These are phyloP conservation scores for Oryza rufipogon DNA, from an alignment of 176 grass and related monocot species.

Conservation along the genomic window DNA sequence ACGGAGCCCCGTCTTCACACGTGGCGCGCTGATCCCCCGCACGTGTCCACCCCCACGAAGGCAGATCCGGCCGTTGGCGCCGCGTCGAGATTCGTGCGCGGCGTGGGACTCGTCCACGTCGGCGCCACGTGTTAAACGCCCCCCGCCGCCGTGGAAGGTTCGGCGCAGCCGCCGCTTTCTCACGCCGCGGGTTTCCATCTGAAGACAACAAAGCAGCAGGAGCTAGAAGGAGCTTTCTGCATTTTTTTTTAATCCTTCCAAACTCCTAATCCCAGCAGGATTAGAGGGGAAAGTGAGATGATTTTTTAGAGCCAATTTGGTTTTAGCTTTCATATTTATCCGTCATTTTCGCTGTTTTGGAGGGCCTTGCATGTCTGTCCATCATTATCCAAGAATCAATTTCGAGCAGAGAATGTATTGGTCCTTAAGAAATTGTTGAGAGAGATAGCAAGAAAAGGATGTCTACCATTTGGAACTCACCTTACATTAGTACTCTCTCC, in stretches of 20 bases:
- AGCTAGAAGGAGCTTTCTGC: not conserved
- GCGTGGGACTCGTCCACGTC: not conserved
- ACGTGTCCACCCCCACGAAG: slow-evolving; percentile 13
- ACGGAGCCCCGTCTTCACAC: not conserved
- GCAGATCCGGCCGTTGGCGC: not conserved
- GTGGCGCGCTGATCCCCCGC: slow-evolving; percentile 38
- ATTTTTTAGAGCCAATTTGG: not conserved
- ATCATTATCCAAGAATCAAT: slow-evolving; percentile 17
- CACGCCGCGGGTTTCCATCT: not conserved
- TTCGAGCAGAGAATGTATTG: not conserved
- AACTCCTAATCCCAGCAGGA: not conserved
- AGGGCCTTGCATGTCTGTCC: not conserved
- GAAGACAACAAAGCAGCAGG: not conserved
- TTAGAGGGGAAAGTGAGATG: not conserved
- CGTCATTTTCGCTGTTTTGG: slow-evolving; percentile 30
- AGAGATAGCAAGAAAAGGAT: slow-evolving; percentile 16
- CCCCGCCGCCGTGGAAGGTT: not conserved
- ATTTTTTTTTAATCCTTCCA: not conserved
- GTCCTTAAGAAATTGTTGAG: slow-evolving; percentile 10
- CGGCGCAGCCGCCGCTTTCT: slow-evolving; percentile 22
- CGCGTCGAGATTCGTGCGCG: not conserved
- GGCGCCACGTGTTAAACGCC: slow-evolving; percentile 31
- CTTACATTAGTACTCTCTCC: not conserved
- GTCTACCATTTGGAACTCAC: not conserved
- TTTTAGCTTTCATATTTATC: not conserved